phyloP scores from a whole-genome alignment of 495 filamentous ascomycete genomes.

The Parmelia sp. region DNA sequence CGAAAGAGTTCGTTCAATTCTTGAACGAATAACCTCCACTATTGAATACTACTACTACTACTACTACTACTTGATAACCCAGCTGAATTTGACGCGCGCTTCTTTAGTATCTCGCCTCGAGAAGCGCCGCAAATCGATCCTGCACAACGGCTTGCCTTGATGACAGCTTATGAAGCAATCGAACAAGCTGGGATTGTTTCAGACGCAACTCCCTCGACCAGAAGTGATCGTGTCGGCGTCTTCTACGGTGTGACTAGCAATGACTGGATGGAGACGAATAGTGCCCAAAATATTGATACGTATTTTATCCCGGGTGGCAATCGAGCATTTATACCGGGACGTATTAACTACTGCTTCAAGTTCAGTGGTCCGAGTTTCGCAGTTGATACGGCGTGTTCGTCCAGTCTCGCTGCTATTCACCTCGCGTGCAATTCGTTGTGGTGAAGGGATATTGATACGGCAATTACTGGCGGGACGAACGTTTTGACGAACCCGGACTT shows the following conservation, averaged over 20 bases:
- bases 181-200: conserved; percentile 49
- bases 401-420: conserved; percentile 61
- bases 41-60: too few relatives aligned
- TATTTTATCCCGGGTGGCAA: conserved; percentile 30
- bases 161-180: conserved; percentile 70
- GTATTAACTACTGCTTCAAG: conserved; percentile 55
- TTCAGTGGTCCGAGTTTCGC: conserved; percentile 65
- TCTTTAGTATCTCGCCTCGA: conserved; percentile 38
- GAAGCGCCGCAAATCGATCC: conserved; percentile 62
- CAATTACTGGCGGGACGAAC: conserved; percentile 74
- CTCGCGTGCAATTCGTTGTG: conserved; percentile 68
- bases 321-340: conserved; percentile 28
- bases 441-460: conserved; percentile 73
- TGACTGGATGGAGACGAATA: conserved; percentile 20
- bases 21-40: too few relatives aligned
- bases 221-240: conserved; percentile 9
- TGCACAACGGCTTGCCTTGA: conserved; percentile 64
- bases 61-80: too few relatives aligned
- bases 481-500: conserved; percentile 73
- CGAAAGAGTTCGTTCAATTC: too few relatives aligned
- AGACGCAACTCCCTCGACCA: conserved; percentile 11
- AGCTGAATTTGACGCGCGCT: not conserved
- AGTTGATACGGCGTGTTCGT: conserved; percentile 73
- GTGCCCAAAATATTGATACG: conserved; percentile 25
- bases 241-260: conserved; percentile 10